Evolutionary conservation across 1,284 basidiomycete species (phyloP).

Genomic region (Apiotrichum gamsii): DNA sequence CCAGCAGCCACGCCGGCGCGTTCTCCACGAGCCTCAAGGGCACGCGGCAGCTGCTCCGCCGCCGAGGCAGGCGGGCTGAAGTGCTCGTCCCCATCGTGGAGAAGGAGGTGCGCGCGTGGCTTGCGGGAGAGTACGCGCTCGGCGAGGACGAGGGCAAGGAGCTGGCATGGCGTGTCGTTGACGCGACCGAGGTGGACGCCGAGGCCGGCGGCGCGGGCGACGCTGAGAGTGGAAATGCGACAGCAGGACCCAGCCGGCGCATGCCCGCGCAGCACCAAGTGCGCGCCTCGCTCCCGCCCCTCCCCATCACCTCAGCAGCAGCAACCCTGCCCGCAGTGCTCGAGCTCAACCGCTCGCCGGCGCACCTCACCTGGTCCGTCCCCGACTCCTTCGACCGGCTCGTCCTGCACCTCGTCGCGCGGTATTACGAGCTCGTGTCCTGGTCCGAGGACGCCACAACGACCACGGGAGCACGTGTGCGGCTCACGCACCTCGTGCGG

Average conservation of each 20-base stretch:
- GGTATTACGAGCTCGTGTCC: conserved; percentile 45
- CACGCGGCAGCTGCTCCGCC: conserved; percentile 36
- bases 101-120: conserved; percentile 33
- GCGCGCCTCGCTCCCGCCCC: conserved; percentile 17
- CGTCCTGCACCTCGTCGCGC: conserved; percentile 40
- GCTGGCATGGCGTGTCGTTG: conserved; percentile 29
- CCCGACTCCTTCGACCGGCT: conserved; percentile 43
- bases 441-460: conserved; percentile 37
- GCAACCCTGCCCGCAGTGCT: conserved; percentile 29
- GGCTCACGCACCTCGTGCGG: conserved; percentile 43
- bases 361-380: conserved; percentile 41
- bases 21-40: conserved; percentile 44
- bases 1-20: conserved; percentile 14
- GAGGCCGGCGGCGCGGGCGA: not conserved
- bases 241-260: conserved; percentile 13
- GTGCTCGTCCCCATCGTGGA: conserved; percentile 34
- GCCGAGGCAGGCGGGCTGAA: conserved; percentile 37
- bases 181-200: conserved; percentile 24
- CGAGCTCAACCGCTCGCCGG: conserved; percentile 39
- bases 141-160: conserved; percentile 9
- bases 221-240: not conserved
- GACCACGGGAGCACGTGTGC: conserved; percentile 17
- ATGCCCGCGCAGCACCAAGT: conserved; percentile 30
- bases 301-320: conserved; percentile 14
- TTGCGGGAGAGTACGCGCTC: conserved; percentile 24